Percentiles rank a stretch among this genome's conserved stretches.
phyloP scores from a whole-genome alignment of 257 asterid genomes.

The Solanum rostratum region DNA sequence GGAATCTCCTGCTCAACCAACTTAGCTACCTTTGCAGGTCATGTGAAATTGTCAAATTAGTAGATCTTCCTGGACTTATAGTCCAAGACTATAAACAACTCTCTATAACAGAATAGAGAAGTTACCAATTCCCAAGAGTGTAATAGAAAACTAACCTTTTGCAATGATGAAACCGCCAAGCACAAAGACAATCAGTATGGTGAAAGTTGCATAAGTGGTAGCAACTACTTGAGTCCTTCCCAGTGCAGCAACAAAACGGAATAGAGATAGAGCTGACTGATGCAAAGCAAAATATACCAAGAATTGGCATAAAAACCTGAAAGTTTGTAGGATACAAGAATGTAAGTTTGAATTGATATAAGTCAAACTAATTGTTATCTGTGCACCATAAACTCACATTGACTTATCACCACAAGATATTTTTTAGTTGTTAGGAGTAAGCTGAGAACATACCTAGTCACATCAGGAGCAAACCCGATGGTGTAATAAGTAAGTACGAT shows the following conservation, averaged over 20 bases:
- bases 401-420: background rate
- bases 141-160: slow-evolving; percentile 43
- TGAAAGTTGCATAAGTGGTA: slow-evolving; percentile 67
- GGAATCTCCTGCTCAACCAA: background rate
- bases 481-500: slow-evolving; percentile 79
- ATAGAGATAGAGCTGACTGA: slow-evolving; percentile 90
- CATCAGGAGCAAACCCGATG: slow-evolving; percentile 83
- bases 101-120: background rate
- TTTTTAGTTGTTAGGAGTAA: background rate
- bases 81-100: background rate
- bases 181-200: slow-evolving; percentile 76
- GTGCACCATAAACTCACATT: background rate
- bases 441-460: slow-evolving; percentile 44
- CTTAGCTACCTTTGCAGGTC: background rate
- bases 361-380: background rate
- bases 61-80: background rate
- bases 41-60: background rate
- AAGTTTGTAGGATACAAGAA: background rate
- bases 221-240: slow-evolving; percentile 86
- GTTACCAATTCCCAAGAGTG: background rate
- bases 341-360: background rate
- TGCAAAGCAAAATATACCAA: slow-evolving; percentile 77
- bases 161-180: slow-evolving; percentile 90
- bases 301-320: slow-evolving; percentile 79
- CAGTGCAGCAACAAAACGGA: slow-evolving; percentile 66